Conservation (phyloP, 768 basidiomycete species). For the Thelephora ganbajun region DNA sequence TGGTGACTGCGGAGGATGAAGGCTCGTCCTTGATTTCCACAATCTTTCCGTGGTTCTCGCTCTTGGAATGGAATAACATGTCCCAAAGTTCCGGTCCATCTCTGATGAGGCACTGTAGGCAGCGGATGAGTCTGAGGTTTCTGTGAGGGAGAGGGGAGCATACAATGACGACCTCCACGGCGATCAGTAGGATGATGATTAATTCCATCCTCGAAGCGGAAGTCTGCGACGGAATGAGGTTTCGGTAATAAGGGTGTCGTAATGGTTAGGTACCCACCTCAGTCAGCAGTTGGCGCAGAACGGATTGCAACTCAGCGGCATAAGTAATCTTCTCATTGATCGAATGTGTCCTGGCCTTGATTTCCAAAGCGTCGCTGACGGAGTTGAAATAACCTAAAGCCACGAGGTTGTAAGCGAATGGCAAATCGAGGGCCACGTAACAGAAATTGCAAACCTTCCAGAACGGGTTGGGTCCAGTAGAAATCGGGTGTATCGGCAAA, state of each 20-base stretch:
- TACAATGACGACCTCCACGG: constrained; percentile 89
- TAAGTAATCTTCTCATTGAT: constrained; percentile 91
- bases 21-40: background rate
- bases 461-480: constrained; percentile 87
- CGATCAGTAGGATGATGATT: constrained; percentile 88
- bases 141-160: constrained; percentile 13
- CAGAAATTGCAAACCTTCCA: constrained; percentile 46
- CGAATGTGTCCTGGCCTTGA: constrained; percentile 64
- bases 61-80: constrained; percentile 5
- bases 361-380: constrained; percentile 74
- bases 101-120: constrained; percentile 52
- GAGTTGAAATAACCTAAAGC: constrained; percentile 66
- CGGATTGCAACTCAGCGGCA: constrained; percentile 81
- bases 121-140: background rate
- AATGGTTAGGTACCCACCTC: constrained; percentile 34
- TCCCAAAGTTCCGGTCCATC: constrained; percentile 70
- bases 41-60: background rate
- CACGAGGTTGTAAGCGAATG: background rate
- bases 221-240: constrained; percentile 34
- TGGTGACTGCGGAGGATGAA: too few species aligned
- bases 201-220: constrained; percentile 88
- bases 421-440: background rate
- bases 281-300: constrained; percentile 76
- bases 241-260: background rate
- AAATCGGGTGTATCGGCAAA: constrained; percentile 84